Evolutionary conservation across 441 rosid genomes (phyloP).

Genomic region (Arabidopsis lyrata): DNA sequence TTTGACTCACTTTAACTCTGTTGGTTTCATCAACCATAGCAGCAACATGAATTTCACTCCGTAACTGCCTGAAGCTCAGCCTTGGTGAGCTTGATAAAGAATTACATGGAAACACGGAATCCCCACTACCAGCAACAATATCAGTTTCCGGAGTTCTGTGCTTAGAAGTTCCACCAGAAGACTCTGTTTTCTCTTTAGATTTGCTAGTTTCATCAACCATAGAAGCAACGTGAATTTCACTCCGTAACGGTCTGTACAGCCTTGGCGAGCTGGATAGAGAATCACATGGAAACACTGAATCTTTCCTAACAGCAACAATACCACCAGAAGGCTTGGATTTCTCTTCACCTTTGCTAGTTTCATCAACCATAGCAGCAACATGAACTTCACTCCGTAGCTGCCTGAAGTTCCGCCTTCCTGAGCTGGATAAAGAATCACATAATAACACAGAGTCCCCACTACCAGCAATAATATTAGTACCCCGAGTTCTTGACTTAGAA

Average conservation of each 20-base stretch:
- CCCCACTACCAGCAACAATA: constrained; percentile 42
- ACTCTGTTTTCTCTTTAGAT: constrained; percentile 34
- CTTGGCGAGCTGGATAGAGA: constrained; percentile 38
- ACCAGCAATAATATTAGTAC: constrained; percentile 43
- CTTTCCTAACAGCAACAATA: constrained; percentile 44
- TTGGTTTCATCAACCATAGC: constrained; percentile 42
- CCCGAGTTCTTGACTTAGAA: constrained; percentile 31
- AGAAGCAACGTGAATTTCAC: constrained; percentile 45
- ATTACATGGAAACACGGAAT: constrained; percentile 43
- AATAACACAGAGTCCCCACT: constrained; percentile 45
- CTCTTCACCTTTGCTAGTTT: constrained; percentile 46
- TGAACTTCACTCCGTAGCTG: constrained; percentile 49
- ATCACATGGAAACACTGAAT: constrained; percentile 46
- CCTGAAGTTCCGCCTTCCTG: constrained; percentile 42
- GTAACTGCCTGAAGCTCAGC: constrained; percentile 44
- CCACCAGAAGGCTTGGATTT: constrained; percentile 42
- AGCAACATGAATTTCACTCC: constrained; percentile 44
- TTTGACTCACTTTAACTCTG: constrained; percentile 47
- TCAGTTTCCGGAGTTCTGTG: constrained; percentile 33
- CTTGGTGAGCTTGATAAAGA: constrained; percentile 37
- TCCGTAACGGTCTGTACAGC: constrained; percentile 43
- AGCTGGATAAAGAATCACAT: constrained; percentile 37
- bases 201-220: constrained; percentile 47
- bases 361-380: constrained; percentile 40
- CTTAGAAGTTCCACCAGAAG: constrained; percentile 39